Conservation (phyloP, 75 land plant species). For the Isoetes taiwanensis region DNA sequence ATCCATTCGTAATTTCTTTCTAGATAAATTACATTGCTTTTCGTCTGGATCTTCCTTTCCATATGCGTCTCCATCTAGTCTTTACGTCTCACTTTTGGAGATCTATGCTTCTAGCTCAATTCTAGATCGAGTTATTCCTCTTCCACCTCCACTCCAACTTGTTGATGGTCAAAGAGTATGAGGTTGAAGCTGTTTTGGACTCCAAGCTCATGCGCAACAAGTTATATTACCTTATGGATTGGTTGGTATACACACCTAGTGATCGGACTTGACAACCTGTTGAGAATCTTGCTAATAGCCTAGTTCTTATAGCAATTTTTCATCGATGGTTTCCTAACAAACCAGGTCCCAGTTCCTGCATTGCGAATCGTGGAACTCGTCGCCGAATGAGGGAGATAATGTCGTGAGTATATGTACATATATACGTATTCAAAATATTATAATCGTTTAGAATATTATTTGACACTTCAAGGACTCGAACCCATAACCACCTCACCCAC, state of each 20-base stretch:
- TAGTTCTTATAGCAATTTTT: neutral
- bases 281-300: slow-evolving; percentile 3
- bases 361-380: too few relatives aligned
- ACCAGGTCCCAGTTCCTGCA: too few relatives aligned
- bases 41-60: slow-evolving; percentile 9
- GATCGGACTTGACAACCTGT: slow-evolving; percentile 13
- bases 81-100: slow-evolving; percentile 9
- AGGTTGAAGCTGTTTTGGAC: slow-evolving; percentile 12
- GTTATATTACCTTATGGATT: slow-evolving; percentile 12
- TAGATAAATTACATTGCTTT: neutral
- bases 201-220: slow-evolving; percentile 2
- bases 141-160: slow-evolving; percentile 7
- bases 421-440: too few relatives aligned
- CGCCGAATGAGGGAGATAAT: too few relatives aligned
- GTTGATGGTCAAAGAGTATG: slow-evolving; percentile 8
- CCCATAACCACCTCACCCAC: too few relatives aligned
- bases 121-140: slow-evolving; percentile 7
- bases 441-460: too few relatives aligned
- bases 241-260: slow-evolving; percentile 8
- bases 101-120: neutral
- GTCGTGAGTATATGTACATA: too few relatives aligned
- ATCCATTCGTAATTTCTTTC: neutral
- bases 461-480: too few relatives aligned
- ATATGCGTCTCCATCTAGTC: slow-evolving; percentile 2
- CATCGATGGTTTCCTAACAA: slow-evolving; percentile 4